Base-by-base conservation (phyloP, 164 flowering plant genomes). In the Vitis rupestris region DNA sequence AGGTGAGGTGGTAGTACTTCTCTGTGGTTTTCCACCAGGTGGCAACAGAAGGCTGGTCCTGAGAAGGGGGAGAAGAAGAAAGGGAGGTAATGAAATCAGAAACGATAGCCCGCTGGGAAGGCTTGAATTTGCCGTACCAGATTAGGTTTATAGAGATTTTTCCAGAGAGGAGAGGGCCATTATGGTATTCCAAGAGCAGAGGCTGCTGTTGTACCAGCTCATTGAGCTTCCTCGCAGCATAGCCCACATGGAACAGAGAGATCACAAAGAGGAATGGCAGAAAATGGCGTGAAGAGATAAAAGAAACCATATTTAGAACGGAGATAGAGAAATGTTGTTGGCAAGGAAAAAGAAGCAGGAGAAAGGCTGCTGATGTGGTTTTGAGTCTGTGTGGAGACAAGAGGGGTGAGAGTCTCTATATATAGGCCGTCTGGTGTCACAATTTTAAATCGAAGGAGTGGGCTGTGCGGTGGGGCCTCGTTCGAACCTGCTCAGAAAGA, bases 41-140 rank as follows among this genome's bases (percentile, higher is more conserved):
- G 15, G 83, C 53, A 2, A 83, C 87, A 0, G 87, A 79, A 0
- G 84, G 84, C 8, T 63, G 57, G 30, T 0, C 2, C 3, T 62
- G 14, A n/a, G 70, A 30, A 14, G n/a, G 16, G 71, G 15, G 12
- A n/a, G 68, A 2, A 27, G 57, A n/a, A 1, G 75, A 65, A 0
- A 81, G 69, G 3, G 87, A 83, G 58, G 76, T 27, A 58, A 83
- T 23, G 72, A 83, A 83, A 70, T 83, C 87, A 0, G 80, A 59
- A 23, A 83, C 47, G 19, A 83, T 74, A 10, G 84, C 76, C n/a
- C 67, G 29, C 53, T 81, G 82, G 37, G 80, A 69, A 1, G 87
- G 82, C 14, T 66, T 81, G 77, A 83, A 83, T 13, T 73, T 73
- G 59, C 86, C 86, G 23, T 82, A 82, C 83, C 83, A 82, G 19